Conservation (phyloP, 2,329 filamentous ascomycete genomes). For the Colletotrichum sublineola region DNA sequence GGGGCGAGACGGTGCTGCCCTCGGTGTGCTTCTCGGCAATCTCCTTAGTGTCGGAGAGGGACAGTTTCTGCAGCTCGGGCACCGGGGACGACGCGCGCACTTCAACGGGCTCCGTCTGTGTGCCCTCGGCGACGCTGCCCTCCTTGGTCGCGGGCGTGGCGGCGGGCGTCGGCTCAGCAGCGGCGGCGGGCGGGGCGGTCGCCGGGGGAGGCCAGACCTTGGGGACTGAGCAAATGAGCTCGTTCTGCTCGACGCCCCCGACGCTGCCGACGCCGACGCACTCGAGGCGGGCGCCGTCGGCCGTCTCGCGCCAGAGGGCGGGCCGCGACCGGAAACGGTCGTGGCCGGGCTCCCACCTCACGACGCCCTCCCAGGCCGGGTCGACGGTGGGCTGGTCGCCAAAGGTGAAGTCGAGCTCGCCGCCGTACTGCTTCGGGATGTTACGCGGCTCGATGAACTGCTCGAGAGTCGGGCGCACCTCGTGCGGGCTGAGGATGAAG, state of each 20-base stretch:
- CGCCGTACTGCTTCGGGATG: constrained; percentile 92
- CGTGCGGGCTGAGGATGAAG: constrained; percentile 82
- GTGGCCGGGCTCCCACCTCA: constrained; percentile 66
- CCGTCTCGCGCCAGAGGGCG: constrained; percentile 67
- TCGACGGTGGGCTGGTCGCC: constrained; percentile 83
- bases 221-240: constrained; percentile 65
- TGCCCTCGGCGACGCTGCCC: constrained; percentile 45
- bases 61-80: constrained; percentile 50
- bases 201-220: constrained; percentile 53
- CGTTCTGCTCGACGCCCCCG: constrained; percentile 59
- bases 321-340: constrained; percentile 69
- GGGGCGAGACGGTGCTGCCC: constrained; percentile 14
- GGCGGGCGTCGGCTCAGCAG: constrained; percentile 30
- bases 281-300: constrained; percentile 61
- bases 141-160: constrained; percentile 27
- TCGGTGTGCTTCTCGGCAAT: constrained; percentile 31
- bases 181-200: constrained; percentile 24
- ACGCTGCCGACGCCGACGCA: constrained; percentile 67
- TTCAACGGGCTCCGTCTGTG: constrained; percentile 48
- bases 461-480: constrained; percentile 82
- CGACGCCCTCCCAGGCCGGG: constrained; percentile 63
- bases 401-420: constrained; percentile 85
- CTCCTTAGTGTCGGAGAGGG: constrained; percentile 45
- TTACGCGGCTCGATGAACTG: constrained; percentile 85
- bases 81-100: constrained; percentile 38